Base-by-base conservation (phyloP, 768 basidiomycete genomes). In the Artomyces pyxidatus region DNA sequence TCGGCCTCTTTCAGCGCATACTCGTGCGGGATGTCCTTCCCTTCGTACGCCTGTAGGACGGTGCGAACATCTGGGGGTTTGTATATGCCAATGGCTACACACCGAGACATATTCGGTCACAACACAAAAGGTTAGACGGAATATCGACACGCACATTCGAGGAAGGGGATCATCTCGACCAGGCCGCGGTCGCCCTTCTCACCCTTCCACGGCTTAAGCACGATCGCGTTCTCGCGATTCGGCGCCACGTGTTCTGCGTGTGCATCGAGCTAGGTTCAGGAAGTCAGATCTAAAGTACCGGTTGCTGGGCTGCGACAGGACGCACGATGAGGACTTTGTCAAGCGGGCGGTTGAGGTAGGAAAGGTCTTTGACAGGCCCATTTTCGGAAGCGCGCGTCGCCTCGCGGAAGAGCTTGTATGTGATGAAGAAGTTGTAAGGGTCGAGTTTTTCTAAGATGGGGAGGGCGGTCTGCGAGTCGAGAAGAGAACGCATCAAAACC, bases 391-490 rank as follows among this genome's bases (percentile, higher is more conserved):
- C 85, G 22, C 91, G 80, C 9, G 93, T 95, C 11, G 87, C 80
- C 60, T 99, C 94, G 37, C 92, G 82, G 81, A 81, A 96, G n/a
- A 98, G 81, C 45, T 83, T 81, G 65, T 95, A 92, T 25, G 75
- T 79, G 58, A 98, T 78, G 70, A 80, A 94, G 65, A 90, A 89
- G 60, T 82, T 81, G 68, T 91, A 96, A 12, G 89, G 86, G 65
- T 99, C 96, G 30, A 99, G 76, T 71, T 96, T 91, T 62, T 97
- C 92, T 25, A 95, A 68, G 45, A 97, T 77, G 16, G 92, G 91
- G 22, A 75, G 67, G 4, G 90, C 95, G 52, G 90, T 94, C 91
- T 97, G 57, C n/a, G n/a, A n/a, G n/a, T 17, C 28, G 12, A 28
- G 8, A 19, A 50, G 54, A 25, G 49, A 44, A 29, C 23, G 11